These are phyloP conservation scores for Clavariopsis aquatica DNA, from an alignment of 495 filamentous ascomycete genomes.

Conservation along the genomic window DNA sequence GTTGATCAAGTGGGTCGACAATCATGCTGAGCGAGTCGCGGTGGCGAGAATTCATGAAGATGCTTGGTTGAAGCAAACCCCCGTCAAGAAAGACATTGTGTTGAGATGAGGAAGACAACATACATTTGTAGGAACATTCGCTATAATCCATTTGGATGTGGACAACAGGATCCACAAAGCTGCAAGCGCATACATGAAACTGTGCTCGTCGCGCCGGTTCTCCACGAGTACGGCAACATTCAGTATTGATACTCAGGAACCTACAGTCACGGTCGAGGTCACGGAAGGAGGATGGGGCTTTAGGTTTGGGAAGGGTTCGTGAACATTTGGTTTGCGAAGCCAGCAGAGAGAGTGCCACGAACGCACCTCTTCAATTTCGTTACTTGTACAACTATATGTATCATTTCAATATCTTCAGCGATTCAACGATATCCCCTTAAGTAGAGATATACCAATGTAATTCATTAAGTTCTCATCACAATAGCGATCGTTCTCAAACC, in stretches of 20 bases:
- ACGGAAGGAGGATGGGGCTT: too few relatives aligned
- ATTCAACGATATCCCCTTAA: neutral
- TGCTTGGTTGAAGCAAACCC: conserved; percentile 18
- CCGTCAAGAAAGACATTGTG: conserved; percentile 20
- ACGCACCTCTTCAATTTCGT: neutral
- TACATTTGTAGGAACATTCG: neutral
- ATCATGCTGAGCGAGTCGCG: conserved; percentile 24
- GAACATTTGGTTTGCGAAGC: too few relatives aligned
- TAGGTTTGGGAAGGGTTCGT: neutral
- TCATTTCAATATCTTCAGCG: neutral
- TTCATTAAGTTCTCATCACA: neutral
- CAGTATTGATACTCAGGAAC: too few relatives aligned
- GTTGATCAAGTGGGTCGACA: conserved; percentile 24
- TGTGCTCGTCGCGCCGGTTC: neutral
- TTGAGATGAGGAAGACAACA: conserved; percentile 7
- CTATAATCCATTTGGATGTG: too few relatives aligned
- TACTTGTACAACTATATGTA: conserved; percentile 1
- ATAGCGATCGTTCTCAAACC: neutral
- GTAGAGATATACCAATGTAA: neutral
- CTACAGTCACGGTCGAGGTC: too few relatives aligned
- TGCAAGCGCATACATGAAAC: neutral
- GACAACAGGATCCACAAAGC: neutral
- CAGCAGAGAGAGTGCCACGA: neutral
- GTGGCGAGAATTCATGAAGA: conserved; percentile 31
- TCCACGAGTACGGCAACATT: too few relatives aligned